Base-by-base conservation (phyloP, 1,139 yeast genomes). In the Debaryomyces robertsiae region DNA sequence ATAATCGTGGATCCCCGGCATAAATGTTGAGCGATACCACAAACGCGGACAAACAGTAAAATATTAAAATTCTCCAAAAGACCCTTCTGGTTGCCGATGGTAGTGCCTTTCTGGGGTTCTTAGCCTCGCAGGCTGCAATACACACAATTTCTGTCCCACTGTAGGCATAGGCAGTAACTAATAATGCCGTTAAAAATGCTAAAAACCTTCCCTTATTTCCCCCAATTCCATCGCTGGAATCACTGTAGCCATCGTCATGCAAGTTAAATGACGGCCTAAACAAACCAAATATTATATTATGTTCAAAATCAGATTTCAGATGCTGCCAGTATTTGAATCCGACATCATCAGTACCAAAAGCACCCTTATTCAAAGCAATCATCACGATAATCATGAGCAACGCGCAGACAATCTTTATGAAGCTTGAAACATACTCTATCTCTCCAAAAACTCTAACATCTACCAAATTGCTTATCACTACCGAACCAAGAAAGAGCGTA, bases 91-190 rank as follows among this genome's bases (percentile, higher is more conserved):
- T 84, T 0, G 95, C 95, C 10, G 82, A 76, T 2, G 95, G 95
- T 18, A 88, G 68, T 0, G 94, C 81, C 47, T 77, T 79, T 46
- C 95, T 73, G 1, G 96, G 95, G 51, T 86, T 84, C 46, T 84
- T 73, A 9, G 93, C 87, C 59, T 89, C 96, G 57, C 93, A 87
- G 1, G 95, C 93, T 1, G 95, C 91, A 44, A 88, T 80, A 49
- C 86, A 83, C 18, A 88, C 94, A 46, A 84, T 81, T 52, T 87
- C 95, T 0, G 91, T 82, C 0, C 95, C 95, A 42, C 84, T 79
- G 53, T 82, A 87, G 0, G 94, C 83, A 55, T 83, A 85, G 0
- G 87, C 73, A 0, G 90, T 83, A 18, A 81, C 78, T 39, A 81
- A 65, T 1, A 81, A 64, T 0, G 93, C 88, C 1, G 81, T 77